Evolutionary conservation across 2,329 filamentous ascomycete species (phyloP), one percentile per base, ranked within the genome.

Genomic region (Pseudogymnoascus sp.): DNA sequence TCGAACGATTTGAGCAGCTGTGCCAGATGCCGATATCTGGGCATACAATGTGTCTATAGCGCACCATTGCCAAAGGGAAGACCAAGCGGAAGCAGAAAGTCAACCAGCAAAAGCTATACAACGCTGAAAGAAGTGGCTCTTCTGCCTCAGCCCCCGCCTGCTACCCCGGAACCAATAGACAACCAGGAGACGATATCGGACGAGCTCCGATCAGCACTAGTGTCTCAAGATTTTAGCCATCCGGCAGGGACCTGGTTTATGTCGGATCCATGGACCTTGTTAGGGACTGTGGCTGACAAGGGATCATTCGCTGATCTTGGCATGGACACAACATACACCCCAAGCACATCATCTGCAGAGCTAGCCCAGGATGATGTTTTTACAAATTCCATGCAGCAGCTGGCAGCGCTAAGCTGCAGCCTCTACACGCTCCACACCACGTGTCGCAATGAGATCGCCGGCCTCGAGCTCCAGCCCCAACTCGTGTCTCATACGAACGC

Each of bases 361-460:
- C 36, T 10, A 61, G 29, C 59, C 38, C 59, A 61, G 2, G 38
- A 61, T 61, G 59, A 61, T 36, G 44, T 48, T 51, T 61, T 61
- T 21, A 61, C 59, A 51, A 61, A 61, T 61, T 61, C 59, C 9
- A 61, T 61, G 59, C 59, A 61, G 59, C 59, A 61, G 38, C 38
- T 61, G 59, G 59, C 59, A 61, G 38, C 38, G 38, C 59, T 61
- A 41, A 61, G 59, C 17, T 44, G 35, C 59, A 61, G 59, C 59
- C 59, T 61, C 36, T 61, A 15, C 31, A 61, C 59, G 59, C 59
- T 61, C 15, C 59, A 61, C 59, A 61, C 59, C 59, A 61, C 59
- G 59, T 61, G 59, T 61, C 38, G 38, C 21, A 61, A 44, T n/a
- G 59, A 61, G 59, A 61, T 36, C 39, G 59, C 59, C 59, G 44